These are phyloP conservation scores for Magnusiomyces clavatus DNA, from an alignment of 1,139 yeast genomes.

Conservation along the genomic window DNA sequence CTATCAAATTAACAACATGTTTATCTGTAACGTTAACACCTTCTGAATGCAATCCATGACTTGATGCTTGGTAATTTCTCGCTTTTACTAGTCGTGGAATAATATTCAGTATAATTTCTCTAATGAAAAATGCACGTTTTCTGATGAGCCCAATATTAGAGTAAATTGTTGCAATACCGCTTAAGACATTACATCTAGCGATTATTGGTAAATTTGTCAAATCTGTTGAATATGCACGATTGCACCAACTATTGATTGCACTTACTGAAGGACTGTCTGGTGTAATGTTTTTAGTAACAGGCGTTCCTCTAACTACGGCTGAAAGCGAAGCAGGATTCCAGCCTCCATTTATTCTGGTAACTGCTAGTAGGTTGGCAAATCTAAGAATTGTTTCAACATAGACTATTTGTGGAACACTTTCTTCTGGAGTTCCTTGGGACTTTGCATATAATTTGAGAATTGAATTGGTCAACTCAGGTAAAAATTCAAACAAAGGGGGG, in stretches of 20 bases:
- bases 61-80: slow-evolving; percentile 20
- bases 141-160: slow-evolving; percentile 53
- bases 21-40: slow-evolving; percentile 7
- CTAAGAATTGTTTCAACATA: slow-evolving; percentile 68
- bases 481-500: slow-evolving; percentile 39
- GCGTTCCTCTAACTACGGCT: slow-evolving; percentile 34
- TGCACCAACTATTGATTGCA: slow-evolving; percentile 31
- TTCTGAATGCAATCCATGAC: slow-evolving; percentile 18
- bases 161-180: slow-evolving; percentile 60
- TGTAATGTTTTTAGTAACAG: slow-evolving; percentile 21
- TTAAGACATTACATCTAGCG: slow-evolving; percentile 42
- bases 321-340: slow-evolving; percentile 39
- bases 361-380: slow-evolving; percentile 52
- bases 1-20: slow-evolving; percentile 12
- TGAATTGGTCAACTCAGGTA: slow-evolving; percentile 45
- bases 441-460: slow-evolving; percentile 50
- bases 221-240: slow-evolving; percentile 40
- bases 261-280: slow-evolving; percentile 22
- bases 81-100: slow-evolving; percentile 37
- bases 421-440: slow-evolving; percentile 56
- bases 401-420: slow-evolving; percentile 75
- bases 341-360: slow-evolving; percentile 45
- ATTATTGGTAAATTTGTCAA: slow-evolving; percentile 38
- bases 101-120: slow-evolving; percentile 50
- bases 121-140: slow-evolving; percentile 61